phyloP scores from a whole-genome alignment of 2,329 filamentous ascomycete species.

The Sporothrix pallida region DNA sequence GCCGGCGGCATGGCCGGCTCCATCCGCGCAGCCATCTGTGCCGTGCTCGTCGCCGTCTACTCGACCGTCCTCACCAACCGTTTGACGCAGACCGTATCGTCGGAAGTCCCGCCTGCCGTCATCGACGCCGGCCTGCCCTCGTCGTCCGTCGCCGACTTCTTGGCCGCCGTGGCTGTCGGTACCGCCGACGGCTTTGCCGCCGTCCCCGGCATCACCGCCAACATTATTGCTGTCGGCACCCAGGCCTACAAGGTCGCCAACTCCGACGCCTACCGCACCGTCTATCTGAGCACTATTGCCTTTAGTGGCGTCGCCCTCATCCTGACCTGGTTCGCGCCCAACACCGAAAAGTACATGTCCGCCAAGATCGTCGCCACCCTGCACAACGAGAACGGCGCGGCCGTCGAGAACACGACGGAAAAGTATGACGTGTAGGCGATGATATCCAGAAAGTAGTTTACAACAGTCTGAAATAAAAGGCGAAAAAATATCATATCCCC shows the following conservation, averaged over 20 bases:
- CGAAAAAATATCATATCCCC: too few species aligned
- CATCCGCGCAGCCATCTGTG: constrained; percentile 47
- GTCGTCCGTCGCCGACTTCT: constrained; percentile 45
- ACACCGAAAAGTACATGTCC: constrained; percentile 23
- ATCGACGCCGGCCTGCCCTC: constrained; percentile 48
- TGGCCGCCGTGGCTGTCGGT: constrained; percentile 41
- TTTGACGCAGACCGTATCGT: constrained; percentile 42
- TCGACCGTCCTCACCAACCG: constrained; percentile 45
- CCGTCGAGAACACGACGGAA: not conserved
- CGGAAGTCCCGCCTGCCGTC: constrained; percentile 44
- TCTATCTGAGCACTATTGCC: constrained; percentile 47
- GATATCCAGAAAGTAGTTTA: too few species aligned
- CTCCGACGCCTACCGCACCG: constrained; percentile 45
- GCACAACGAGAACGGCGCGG: constrained; percentile 21
- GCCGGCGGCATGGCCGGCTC: constrained; percentile 46
- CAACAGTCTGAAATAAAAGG: too few species aligned
- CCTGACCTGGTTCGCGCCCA: constrained; percentile 33
- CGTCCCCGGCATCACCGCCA: constrained; percentile 44
- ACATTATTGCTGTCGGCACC: constrained; percentile 44
- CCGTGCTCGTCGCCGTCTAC: constrained; percentile 47
- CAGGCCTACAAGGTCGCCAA: constrained; percentile 46
- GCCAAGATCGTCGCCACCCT: constrained; percentile 26
- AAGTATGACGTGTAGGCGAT: not conserved
- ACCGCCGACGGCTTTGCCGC: constrained; percentile 42
- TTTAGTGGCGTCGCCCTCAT: constrained; percentile 45